phyloP scores from a whole-genome alignment of 2,329 filamentous ascomycete species.

The Teratosphaeria epicoccoides region DNA sequence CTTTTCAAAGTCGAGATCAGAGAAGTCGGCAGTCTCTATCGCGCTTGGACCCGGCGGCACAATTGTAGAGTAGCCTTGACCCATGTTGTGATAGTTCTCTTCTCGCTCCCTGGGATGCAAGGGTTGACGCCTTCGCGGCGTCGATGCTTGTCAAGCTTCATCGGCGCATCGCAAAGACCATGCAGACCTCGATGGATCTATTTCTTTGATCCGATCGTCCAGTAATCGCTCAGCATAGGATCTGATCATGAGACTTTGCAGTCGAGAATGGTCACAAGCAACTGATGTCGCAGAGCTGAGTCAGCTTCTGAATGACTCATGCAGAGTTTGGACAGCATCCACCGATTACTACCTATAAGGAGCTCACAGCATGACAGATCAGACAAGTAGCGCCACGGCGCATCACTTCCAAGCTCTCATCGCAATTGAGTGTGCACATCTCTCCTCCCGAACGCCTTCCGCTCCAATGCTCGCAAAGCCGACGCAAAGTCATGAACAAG shows the following conservation, averaged over 20 bases:
- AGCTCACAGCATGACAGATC: too few relatives aligned
- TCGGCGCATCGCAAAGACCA: neutral
- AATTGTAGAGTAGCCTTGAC: conserved; percentile 80
- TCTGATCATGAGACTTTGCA: neutral
- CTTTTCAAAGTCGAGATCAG: conserved; percentile 84
- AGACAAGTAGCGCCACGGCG: too few relatives aligned
- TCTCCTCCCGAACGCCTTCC: too few relatives aligned
- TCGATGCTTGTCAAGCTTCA: neutral
- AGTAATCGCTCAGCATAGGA: neutral
- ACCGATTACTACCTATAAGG: too few relatives aligned
- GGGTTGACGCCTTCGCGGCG: neutral
- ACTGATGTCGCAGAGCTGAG: neutral
- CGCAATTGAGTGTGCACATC: too few relatives aligned
- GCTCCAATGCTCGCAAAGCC: too few relatives aligned
- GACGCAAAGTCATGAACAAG: too few relatives aligned
- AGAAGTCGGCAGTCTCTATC: conserved; percentile 86
- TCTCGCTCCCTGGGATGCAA: neutral
- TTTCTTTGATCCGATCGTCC: neutral
- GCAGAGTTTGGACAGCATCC: too few relatives aligned
- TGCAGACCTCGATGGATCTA: neutral
- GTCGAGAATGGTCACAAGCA: neutral
- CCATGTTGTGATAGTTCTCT: conserved; percentile 51
- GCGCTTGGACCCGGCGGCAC: conserved; percentile 84
- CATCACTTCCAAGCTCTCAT: too few relatives aligned
- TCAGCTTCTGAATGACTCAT: too few relatives aligned